Percentiles rank a stretch among this genome's conserved stretches.
Conservation (phyloP, 2,329 filamentous ascomycete genomes). For the Dactylellina haptotyla region DNA sequence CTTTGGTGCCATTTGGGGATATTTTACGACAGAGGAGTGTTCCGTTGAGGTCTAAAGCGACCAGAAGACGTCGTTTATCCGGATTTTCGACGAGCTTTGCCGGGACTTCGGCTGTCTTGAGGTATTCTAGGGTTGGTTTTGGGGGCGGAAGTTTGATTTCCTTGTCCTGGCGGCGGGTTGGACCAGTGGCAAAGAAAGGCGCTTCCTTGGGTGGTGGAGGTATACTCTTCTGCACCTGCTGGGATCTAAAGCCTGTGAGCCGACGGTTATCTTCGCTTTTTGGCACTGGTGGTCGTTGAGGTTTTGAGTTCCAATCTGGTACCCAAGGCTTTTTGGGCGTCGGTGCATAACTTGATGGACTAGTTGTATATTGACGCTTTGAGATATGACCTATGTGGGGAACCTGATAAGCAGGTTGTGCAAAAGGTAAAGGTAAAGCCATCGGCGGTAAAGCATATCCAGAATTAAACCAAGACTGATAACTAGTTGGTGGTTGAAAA, state of each 20-base stretch:
- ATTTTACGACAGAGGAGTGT: conserved; percentile 80
- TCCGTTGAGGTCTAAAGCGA: conserved; percentile 93
- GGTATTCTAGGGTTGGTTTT: conserved; percentile 20
- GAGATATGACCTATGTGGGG: not conserved
- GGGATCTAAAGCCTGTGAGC: no score
- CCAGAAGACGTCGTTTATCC: conserved; percentile 68
- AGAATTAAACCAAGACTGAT: conserved; percentile 11
- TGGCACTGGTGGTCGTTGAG: no score
- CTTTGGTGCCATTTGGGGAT: conserved; percentile 59
- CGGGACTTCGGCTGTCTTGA: not conserved
- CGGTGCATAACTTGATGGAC: no score
- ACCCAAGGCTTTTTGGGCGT: no score
- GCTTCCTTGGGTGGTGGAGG: no score
- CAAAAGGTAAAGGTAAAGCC: not conserved
- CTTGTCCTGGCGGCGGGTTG: no score
- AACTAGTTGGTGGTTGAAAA: not conserved
- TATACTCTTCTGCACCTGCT: no score
- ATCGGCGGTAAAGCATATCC: conserved; percentile 2
- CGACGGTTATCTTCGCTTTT: no score
- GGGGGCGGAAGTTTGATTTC: conserved; percentile 28
- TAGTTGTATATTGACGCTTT: not conserved
- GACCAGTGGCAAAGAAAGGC: no score
- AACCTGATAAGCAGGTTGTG: not conserved
- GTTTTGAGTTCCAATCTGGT: no score
- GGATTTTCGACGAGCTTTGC: not conserved